Conservation (phyloP, 371 early-diverging fungal genomes). For the Mortierella polycephala region DNA sequence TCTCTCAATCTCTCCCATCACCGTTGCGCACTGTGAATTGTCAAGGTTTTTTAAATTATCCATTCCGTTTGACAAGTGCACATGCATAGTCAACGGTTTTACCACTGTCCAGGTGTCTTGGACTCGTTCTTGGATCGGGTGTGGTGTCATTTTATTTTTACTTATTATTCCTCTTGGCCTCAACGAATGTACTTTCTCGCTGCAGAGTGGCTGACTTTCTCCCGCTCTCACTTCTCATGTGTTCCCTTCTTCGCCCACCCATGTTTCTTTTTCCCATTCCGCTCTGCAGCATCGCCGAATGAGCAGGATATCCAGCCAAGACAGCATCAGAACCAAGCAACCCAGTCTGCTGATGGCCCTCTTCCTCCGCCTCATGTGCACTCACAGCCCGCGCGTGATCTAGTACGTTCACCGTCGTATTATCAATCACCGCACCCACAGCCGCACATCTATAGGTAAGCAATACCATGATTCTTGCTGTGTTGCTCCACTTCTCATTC, state of each 20-base stretch:
- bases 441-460: constrained; percentile 17
- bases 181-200: neutral
- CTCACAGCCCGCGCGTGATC: constrained; percentile 61
- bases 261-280: neutral
- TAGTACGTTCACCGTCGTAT: constrained; percentile 64
- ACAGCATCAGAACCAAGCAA: constrained; percentile 8
- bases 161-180: neutral
- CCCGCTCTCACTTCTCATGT: constrained; percentile 1
- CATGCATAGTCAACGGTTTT: too few species aligned
- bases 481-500: neutral
- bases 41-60: too few species aligned
- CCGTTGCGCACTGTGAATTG: neutral
- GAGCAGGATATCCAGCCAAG: constrained; percentile 31
- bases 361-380: constrained; percentile 8
- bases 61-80: too few species aligned
- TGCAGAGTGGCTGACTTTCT: neutral
- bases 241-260: neutral
- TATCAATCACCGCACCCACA: constrained; percentile 14
- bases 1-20: neutral
- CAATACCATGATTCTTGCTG: neutral
- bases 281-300: constrained; percentile 17
- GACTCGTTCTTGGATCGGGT: too few species aligned
- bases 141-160: neutral
- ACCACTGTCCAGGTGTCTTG: too few species aligned
- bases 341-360: neutral